Percentiles rank a stretch among this genome's conserved stretches.
Evolutionary conservation across 495 filamentous ascomycete species (phyloP).

Genomic region (Oidiodendron maius): DNA sequence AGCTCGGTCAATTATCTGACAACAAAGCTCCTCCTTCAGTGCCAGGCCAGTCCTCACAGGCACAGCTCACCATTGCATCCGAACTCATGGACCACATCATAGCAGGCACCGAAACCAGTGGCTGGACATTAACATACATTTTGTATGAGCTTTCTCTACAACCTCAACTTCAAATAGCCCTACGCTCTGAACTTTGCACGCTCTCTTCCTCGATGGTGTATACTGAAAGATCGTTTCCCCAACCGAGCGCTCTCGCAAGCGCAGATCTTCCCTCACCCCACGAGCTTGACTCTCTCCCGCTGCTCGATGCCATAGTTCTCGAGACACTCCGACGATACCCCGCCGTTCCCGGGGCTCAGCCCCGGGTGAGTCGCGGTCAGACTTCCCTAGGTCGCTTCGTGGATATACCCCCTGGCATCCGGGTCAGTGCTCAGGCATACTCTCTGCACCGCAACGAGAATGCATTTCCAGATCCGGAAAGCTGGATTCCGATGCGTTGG

Average conservation of each 20-base stretch:
- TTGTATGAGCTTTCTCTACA: constrained; percentile 59
- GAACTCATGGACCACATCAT: constrained; percentile 75
- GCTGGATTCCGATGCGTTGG: constrained; percentile 60
- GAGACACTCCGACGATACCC: constrained; percentile 73
- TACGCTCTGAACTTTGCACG: constrained; percentile 54
- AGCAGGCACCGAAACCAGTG: constrained; percentile 72
- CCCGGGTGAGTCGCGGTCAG: constrained; percentile 54
- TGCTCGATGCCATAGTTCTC: constrained; percentile 65
- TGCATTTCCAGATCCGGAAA: constrained; percentile 52
- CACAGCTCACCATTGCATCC: constrained; percentile 34
- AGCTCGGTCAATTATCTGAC: constrained; percentile 6
- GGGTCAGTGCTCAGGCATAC: constrained; percentile 62
- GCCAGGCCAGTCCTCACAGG: constrained; percentile 7
- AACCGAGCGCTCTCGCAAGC: background rate
- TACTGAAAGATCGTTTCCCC: constrained; percentile 5
- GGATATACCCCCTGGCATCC: constrained; percentile 51
- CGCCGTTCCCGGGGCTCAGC: constrained; percentile 69
- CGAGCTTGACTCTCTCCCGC: constrained; percentile 57
- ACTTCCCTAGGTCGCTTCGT: constrained; percentile 42
- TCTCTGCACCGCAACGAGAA: constrained; percentile 57
- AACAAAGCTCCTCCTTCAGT: background rate
- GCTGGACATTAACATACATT: constrained; percentile 64
- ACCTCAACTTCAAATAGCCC: constrained; percentile 45
- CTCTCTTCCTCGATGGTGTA: constrained; percentile 24
- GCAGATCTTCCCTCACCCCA: constrained; percentile 43